Percentiles rank a stretch among this genome's conserved stretches.
phyloP scores from a whole-genome alignment of 306 rosid genomes.

The Carpinus viminea region DNA sequence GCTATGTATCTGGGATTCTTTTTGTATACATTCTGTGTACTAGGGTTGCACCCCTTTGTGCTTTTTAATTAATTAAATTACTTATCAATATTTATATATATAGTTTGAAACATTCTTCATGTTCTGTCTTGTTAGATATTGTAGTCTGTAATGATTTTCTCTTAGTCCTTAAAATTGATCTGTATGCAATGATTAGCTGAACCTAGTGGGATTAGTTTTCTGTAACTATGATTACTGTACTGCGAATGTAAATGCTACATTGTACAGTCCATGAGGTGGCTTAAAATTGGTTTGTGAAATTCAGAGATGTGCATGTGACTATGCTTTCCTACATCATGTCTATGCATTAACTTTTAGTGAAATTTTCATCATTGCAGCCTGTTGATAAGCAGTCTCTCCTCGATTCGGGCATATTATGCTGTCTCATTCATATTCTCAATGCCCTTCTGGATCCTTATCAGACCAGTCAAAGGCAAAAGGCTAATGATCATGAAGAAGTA shows the following conservation, averaged over 20 bases:
- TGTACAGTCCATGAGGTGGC: background rate
- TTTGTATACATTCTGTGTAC: too few relatives aligned
- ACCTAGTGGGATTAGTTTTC: background rate
- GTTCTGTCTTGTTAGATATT: conserved; percentile 16
- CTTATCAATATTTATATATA: background rate
- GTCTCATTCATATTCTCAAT: conserved; percentile 89
- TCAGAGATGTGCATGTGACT: background rate
- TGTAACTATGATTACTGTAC: background rate
- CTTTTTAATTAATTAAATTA: too few relatives aligned
- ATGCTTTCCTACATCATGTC: background rate
- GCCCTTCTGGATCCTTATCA: conserved; percentile 83
- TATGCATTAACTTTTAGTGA: background rate
- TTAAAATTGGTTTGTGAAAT: background rate
- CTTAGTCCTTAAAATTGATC: background rate
- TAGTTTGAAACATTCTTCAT: background rate
- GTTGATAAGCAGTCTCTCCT: conserved; percentile 97
- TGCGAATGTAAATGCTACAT: background rate
- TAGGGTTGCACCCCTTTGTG: too few relatives aligned
- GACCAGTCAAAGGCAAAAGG: conserved; percentile 49
- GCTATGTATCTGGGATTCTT: background rate
- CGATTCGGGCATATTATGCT: conserved; percentile 97
- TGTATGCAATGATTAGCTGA: background rate
- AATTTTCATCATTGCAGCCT: conserved; percentile 58
- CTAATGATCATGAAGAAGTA: conserved; percentile 46
- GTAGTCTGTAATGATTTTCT: conserved; percentile 9